These are phyloP conservation scores for Vaccinium myrtillus DNA, from an alignment of 148 eudicot genomes.

Conservation along the genomic window DNA sequence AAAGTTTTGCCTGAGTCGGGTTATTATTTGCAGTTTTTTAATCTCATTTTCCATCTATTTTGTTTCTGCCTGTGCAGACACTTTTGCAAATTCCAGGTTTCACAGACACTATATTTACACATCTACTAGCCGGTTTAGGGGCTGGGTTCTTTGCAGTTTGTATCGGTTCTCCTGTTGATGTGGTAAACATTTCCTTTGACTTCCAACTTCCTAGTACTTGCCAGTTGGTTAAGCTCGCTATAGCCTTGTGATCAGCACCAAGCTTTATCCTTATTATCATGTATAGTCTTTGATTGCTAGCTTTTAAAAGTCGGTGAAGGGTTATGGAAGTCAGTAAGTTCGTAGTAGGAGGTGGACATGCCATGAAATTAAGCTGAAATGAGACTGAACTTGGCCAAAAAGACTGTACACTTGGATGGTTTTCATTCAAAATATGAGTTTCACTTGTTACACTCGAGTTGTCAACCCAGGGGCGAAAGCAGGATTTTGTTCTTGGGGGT, in stretches of 20 bases:
- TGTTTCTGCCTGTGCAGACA: slow-evolving; percentile 39
- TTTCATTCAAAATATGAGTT: not conserved
- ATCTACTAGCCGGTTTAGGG: slow-evolving; percentile 67
- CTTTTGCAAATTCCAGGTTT: slow-evolving; percentile 61
- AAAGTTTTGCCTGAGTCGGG: not conserved
- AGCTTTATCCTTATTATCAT: not conserved
- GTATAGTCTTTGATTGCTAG: not conserved
- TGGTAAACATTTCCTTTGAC: slow-evolving; percentile 41
- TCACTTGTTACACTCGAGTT: not conserved
- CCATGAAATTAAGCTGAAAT: not conserved
- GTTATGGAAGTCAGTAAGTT: not conserved
- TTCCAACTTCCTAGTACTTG: not conserved
- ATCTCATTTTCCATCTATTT: slow-evolving; percentile 16
- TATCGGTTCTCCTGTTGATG: slow-evolving; percentile 74
- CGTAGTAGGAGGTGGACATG: not conserved
- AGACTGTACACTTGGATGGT: not conserved
- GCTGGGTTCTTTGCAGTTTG: slow-evolving; percentile 80
- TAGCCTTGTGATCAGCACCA: not conserved
- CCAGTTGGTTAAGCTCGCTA: not conserved
- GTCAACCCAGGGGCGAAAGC: not conserved
- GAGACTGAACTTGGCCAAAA: not conserved
- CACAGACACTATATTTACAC: slow-evolving; percentile 62
- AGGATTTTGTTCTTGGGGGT: not conserved
- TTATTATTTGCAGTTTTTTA: not conserved
- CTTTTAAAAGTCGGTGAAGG: not conserved